phyloP scores from a whole-genome alignment of 2,329 filamentous ascomycete species.

The Aspergillus hiratsukae region DNA sequence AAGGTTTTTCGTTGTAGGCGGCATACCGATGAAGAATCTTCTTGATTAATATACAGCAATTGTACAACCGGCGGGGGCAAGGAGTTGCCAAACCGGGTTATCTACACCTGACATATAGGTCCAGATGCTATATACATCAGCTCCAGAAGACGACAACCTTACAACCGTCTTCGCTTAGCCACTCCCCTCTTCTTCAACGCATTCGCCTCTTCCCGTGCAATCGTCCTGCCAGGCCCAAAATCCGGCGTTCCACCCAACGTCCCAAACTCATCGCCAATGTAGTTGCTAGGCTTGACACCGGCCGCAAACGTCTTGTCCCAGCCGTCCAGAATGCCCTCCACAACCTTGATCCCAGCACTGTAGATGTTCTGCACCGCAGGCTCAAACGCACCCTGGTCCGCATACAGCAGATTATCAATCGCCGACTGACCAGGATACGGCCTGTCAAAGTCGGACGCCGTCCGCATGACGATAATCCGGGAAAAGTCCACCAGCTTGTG shows the following conservation, averaged over 20 bases:
- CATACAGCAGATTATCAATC: constrained; percentile 56
- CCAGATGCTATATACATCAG: neutral
- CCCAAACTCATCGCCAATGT: constrained; percentile 68
- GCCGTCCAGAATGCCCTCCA: constrained; percentile 56
- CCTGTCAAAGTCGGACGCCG: constrained; percentile 67
- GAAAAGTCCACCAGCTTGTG: constrained; percentile 59
- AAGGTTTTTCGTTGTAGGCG: too few relatives aligned
- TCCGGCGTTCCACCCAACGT: constrained; percentile 62
- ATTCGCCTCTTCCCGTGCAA: constrained; percentile 15
- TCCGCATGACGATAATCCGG: constrained; percentile 64
- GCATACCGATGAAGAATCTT: too few relatives aligned
- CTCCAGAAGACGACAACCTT: neutral
- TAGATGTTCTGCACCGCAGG: constrained; percentile 64
- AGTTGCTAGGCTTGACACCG: constrained; percentile 59
- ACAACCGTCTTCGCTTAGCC: constrained; percentile 11
- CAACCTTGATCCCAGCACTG: constrained; percentile 60
- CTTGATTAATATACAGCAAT: neutral
- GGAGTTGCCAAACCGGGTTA: too few relatives aligned
- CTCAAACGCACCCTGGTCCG: constrained; percentile 59
- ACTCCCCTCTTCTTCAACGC: constrained; percentile 18
- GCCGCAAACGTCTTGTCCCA: constrained; percentile 58
- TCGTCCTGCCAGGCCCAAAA: constrained; percentile 47
- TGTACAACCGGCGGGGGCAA: neutral
- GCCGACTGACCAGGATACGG: constrained; percentile 56
- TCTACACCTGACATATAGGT: neutral